Percentiles rank a stretch among this genome's conserved stretches.
phyloP scores from a whole-genome alignment of 352 stramenopile species.

The Halophytophthora batemanensis region DNA sequence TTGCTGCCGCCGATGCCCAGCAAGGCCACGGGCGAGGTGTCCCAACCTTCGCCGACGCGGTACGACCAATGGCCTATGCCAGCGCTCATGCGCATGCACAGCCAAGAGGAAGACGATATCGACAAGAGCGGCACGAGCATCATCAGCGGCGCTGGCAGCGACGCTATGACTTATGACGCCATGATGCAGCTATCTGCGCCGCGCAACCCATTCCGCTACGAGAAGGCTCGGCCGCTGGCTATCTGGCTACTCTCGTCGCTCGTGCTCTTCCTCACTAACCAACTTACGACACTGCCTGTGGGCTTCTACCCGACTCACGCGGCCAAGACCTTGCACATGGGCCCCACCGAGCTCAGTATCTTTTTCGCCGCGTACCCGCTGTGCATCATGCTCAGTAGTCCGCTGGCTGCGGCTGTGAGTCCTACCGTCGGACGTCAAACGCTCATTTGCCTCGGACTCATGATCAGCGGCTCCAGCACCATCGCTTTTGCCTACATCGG shows the following conservation, averaged over 20 bases:
- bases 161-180: slow-evolving; percentile 40
- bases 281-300: slow-evolving; percentile 71
- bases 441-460: slow-evolving; percentile 66
- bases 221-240: slow-evolving; percentile 34
- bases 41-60: background rate
- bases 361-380: slow-evolving; percentile 77
- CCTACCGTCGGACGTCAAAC: slow-evolving; percentile 49
- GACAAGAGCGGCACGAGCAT: slow-evolving; percentile 37
- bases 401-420: slow-evolving; percentile 43
- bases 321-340: slow-evolving; percentile 40
- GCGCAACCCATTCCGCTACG: slow-evolving; percentile 46
- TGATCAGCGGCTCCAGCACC: slow-evolving; percentile 59
- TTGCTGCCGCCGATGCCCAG: no score
- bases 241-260: slow-evolving; percentile 48
- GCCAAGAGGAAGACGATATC: slow-evolving; percentile 22
- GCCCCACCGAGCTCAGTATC: slow-evolving; percentile 44
- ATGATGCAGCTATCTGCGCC: slow-evolving; percentile 65
- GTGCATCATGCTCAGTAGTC: slow-evolving; percentile 73
- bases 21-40: no score
- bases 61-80: slow-evolving; percentile 1
- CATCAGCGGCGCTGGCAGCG: slow-evolving; percentile 27
- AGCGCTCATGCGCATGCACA: slow-evolving; percentile 9
- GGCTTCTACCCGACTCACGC: slow-evolving; percentile 72
- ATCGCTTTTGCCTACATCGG: slow-evolving; percentile 62
- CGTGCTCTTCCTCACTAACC: slow-evolving; percentile 70